phyloP scores from a whole-genome alignment of 225 moss, liverwort and hornwort genomes.

The Bryoerythrophyllum caledonicum region DNA sequence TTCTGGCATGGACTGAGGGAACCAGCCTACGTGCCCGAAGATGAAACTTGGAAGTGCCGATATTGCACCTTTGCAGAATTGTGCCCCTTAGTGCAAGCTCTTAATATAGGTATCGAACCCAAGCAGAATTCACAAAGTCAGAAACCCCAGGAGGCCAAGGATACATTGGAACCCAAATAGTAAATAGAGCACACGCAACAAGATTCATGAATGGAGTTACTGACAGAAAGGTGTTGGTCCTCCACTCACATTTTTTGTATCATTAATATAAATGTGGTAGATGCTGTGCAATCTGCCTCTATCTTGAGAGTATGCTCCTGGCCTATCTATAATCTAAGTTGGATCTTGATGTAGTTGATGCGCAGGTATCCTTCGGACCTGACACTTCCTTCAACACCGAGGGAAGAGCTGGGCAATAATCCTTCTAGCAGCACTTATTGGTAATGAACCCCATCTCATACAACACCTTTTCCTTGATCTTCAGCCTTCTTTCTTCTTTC shows the following conservation, averaged over 20 bases:
- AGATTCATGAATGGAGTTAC: slow-evolving; percentile 13
- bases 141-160: slow-evolving; percentile 14
- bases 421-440: not conserved
- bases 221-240: not conserved
- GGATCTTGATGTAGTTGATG: not conserved
- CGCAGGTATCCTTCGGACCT: slow-evolving; percentile 6
- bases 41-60: slow-evolving; percentile 76
- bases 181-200: not conserved
- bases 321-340: not conserved
- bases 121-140: slow-evolving; percentile 20
- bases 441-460: not conserved
- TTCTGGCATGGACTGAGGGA: slow-evolving; percentile 66
- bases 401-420: too few relatives aligned
- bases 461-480: not conserved
- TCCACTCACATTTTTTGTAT: not conserved
- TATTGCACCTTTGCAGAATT: slow-evolving; percentile 59
- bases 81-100: slow-evolving; percentile 47
- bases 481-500: not conserved
- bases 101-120: slow-evolving; percentile 29
- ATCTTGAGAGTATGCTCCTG: not conserved
- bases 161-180: not conserved
- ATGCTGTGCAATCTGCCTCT: not conserved
- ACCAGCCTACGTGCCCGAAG: slow-evolving; percentile 59
- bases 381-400: too few relatives aligned
- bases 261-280: not conserved